Evolutionary conservation across 306 rosid genomes (phyloP), one percentile per base, ranked within the genome.

Genomic region (Pyrus pyrifolia): DNA sequence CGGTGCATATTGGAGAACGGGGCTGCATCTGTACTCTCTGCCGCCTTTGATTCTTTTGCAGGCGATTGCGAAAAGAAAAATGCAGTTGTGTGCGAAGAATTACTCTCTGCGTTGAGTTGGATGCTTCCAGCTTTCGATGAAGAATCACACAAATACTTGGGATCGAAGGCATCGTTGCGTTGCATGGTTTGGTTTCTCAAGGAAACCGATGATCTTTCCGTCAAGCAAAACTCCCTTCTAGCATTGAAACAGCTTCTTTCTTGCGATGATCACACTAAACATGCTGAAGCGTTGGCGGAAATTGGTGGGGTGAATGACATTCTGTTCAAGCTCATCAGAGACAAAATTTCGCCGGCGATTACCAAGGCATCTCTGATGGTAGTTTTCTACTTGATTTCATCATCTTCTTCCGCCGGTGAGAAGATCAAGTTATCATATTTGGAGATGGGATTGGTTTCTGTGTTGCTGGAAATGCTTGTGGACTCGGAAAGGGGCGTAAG

Each of bases 121-220:
- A 88, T 89, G 92, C 79, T 87, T 68, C 92, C 92, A 2, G 65
- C 61, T 25, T 44, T 91, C 22, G 85, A 85, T 30, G 59, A 81
- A 55, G 92, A 87, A 60, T 82, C 97, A n/a, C 85, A 81, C 35
- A 76, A 78, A 6, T 55, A 45, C 61, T 72, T 91, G 55, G 90
- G 88, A 4, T 86, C 93, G 5, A 51, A 19, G 35, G 91, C 89
- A 61, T 91, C 97, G 17, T 53, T 91, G 51, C 25, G 67, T 58
- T 84, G 92, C 88, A 76, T 91, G 87, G 81, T 89, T 72, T 81
- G 85, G 92, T 85, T 91, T 77, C 80, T 91, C 45, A 58, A 35
- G 74, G 68, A 81, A 70, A 83, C 75, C 62, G 79, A 81, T 68
- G 89, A 84, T 85, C 76, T 84, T 22, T 70, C 75, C 8, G 80